Percentiles rank a stretch among this genome's conserved stretches.
Conservation (phyloP, 2,329 filamentous ascomycete species). For the Ilyonectria robusta region DNA sequence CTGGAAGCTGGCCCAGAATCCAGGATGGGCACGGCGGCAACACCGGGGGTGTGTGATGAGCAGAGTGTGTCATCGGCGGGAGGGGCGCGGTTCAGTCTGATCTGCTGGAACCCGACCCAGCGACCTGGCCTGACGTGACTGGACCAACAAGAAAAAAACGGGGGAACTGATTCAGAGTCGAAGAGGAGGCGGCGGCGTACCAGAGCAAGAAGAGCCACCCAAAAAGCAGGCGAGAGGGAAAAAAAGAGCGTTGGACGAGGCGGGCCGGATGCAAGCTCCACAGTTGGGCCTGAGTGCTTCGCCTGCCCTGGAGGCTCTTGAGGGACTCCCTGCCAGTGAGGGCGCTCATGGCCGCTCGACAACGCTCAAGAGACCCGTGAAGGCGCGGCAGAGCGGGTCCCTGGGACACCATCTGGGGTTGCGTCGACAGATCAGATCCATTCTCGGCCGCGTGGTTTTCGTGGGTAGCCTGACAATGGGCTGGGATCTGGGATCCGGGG, state of each 20-base stretch:
- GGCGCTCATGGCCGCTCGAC: slow-evolving; percentile 34
- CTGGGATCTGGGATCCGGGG: slow-evolving; percentile 40
- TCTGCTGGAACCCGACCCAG: slow-evolving; percentile 29
- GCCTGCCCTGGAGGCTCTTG: slow-evolving; percentile 40
- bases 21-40: slow-evolving; percentile 10
- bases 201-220: slow-evolving; percentile 30
- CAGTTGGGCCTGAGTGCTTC: slow-evolving; percentile 57
- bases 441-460: slow-evolving; percentile 47
- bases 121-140: slow-evolving; percentile 38
- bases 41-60: slow-evolving; percentile 30
- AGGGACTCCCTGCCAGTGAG: slow-evolving; percentile 44
- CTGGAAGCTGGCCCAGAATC: neutral
- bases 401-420: slow-evolving; percentile 46
- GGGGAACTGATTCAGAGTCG: slow-evolving; percentile 29
- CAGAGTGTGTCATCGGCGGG: slow-evolving; percentile 10
- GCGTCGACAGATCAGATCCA: slow-evolving; percentile 49
- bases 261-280: slow-evolving; percentile 46
- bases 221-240: slow-evolving; percentile 32
- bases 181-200: slow-evolving; percentile 16
- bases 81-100: slow-evolving; percentile 27
- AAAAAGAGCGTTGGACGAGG: slow-evolving; percentile 43
- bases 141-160: slow-evolving; percentile 30
- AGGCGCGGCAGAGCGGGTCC: slow-evolving; percentile 38
- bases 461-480: slow-evolving; percentile 41
- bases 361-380: slow-evolving; percentile 32